Base-by-base conservation (phyloP, 176 grass and related monocot species). In the Tillandsia fasciculata region DNA sequence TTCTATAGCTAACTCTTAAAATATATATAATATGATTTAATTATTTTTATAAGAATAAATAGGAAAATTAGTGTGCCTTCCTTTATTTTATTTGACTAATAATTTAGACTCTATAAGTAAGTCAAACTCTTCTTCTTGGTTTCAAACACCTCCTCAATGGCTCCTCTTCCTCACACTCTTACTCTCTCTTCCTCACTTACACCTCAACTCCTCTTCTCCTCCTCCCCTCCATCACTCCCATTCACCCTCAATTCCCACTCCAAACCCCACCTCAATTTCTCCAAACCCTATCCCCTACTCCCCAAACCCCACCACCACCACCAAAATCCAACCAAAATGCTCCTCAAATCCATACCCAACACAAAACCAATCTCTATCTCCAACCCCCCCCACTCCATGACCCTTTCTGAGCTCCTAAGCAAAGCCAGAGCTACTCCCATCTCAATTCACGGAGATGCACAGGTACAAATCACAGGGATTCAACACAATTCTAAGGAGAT, bases 401-500 rank as follows among this genome's bases (percentile, higher is more conserved):
- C 66, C 51, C 75, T 77, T 24, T 65, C 65, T 2, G 65, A 77
- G 27, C 75, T 77, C 42, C 53, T 77, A 53, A 66, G 69, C 26
- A 52, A 61, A 18, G 69, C 65, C 53, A 67, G 22, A 50, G 33
- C 69, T 12, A 53, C 67, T 51, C 75, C 75, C 0, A 23, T 77
- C 42, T 69, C 66, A 1, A 52, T 77, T 18, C 56, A 69, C 9
- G 75, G 75, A 24, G 75, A 77, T 77, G 26, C 69, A 66, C 65
- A 61, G 11, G 66, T 77, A 11, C 49, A 12, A 13, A 61, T 77
- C 17, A 69, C 66, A n/a, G 75, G 75, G 26, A 63, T 77, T 20
- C 65, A 69, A 27, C 65, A 77, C 20, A 66, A 77, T 69, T 61
- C 75, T 3, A 63, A 53, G 65, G 75, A 77, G 42, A 66, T 69